A percentile compares a stretch with the other conserved stretches of the same genome.
These are phyloP conservation scores for Dactylorhiza incarnata DNA, from an alignment of 106 monocot genomes.

Conservation along the genomic window DNA sequence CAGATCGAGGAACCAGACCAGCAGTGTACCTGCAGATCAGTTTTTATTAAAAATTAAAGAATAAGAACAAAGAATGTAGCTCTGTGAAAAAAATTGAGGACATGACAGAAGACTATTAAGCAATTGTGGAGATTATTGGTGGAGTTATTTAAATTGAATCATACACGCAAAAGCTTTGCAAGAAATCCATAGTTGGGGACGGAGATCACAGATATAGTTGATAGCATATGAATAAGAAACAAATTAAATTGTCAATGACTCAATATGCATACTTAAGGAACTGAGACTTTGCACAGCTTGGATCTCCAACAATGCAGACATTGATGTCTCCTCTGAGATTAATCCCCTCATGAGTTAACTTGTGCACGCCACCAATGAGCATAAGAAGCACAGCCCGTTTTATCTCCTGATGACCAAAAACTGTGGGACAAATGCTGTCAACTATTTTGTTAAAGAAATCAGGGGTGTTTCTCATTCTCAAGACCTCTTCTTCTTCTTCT, in stretches of 20 bases:
- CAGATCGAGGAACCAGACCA: conserved; percentile 83
- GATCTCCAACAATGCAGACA: conserved; percentile 99
- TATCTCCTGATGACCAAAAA: conserved; percentile 98
- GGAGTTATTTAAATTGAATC: too few species aligned
- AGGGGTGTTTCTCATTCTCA: conserved; percentile 72
- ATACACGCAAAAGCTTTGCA: too few species aligned
- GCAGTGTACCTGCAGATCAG: conserved; percentile 60
- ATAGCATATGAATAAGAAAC: neutral
- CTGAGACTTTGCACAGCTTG: conserved; percentile 97
- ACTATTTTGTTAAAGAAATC: conserved; percentile 96
- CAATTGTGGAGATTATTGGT: too few species aligned
- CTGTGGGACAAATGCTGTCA: conserved; percentile 92
- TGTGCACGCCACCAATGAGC: conserved; percentile 95
- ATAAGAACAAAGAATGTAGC: neutral
- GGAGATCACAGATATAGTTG: neutral
- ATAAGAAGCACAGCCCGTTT: conserved; percentile 90
- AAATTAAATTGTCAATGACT: neutral
- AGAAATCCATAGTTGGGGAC: too few species aligned
- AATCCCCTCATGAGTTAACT: conserved; percentile 93
- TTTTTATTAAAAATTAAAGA: neutral
- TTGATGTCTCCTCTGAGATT: conserved; percentile 98
- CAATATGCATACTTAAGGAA: conserved; percentile 72
- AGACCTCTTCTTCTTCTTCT: conserved; percentile 82
- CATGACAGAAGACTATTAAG: too few species aligned
- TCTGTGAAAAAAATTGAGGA: neutral